Conservation (phyloP, 306 rosid species). For the Nissolia schottii region DNA sequence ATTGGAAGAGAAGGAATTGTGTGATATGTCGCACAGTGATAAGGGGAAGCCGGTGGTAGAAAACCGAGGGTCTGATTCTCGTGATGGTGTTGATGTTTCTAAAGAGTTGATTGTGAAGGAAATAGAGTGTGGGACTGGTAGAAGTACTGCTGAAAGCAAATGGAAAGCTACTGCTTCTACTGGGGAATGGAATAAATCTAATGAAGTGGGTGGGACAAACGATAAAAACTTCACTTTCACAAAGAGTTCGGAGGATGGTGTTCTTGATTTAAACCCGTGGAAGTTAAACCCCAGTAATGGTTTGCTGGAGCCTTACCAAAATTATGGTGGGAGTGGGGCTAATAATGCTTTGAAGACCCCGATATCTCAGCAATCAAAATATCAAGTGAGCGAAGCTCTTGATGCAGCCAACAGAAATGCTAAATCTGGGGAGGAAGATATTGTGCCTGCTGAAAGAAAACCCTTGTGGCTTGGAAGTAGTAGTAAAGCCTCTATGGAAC, state of each 20-base stretch:
- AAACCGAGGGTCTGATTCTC: conserved; percentile 38
- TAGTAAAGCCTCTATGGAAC: conserved; percentile 48
- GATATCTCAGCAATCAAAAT: conserved; percentile 40
- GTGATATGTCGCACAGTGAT: conserved; percentile 36
- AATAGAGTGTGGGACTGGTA: conserved; percentile 79
- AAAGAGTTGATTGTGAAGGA: conserved; percentile 89
- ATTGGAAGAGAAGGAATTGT: conserved; percentile 56
- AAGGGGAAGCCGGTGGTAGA: conserved; percentile 57
- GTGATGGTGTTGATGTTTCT: conserved; percentile 50
- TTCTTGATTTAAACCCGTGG: conserved; percentile 73
- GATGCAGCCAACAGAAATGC: conserved; percentile 38
- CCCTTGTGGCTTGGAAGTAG: conserved; percentile 60
- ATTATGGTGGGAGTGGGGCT: conserved; percentile 38
- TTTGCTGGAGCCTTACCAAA: conserved; percentile 40
- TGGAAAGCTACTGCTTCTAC: conserved; percentile 50
- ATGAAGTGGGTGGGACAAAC: conserved; percentile 58
- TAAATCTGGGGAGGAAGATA: conserved; percentile 42
- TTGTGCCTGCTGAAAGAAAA: conserved; percentile 46
- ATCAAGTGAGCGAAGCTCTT: conserved; percentile 36
- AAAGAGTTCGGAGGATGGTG: conserved; percentile 59
- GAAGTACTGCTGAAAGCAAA: conserved; percentile 60
- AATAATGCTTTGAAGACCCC: conserved; percentile 35
- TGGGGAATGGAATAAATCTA: conserved; percentile 55
- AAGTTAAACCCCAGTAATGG: conserved; percentile 64
- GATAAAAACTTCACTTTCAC: conserved; percentile 58